Conservation (phyloP, 306 rosid genomes). For the Rosa chinensis region DNA sequence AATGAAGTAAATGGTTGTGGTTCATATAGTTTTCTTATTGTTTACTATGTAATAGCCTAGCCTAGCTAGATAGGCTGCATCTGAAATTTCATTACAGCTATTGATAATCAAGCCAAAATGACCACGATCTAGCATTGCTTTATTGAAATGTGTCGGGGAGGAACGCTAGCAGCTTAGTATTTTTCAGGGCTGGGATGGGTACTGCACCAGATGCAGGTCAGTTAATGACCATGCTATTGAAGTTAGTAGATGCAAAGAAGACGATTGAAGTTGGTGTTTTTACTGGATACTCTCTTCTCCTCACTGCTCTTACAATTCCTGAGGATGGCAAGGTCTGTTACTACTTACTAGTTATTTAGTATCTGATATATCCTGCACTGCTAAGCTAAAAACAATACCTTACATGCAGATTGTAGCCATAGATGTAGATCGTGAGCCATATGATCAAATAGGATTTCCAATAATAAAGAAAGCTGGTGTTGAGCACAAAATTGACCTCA, state of each 20-base stretch:
- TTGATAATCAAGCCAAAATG: no score
- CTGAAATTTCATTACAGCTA: no score
- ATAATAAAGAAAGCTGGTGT: conserved; percentile 58
- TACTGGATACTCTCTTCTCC: conserved; percentile 71
- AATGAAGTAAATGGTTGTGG: no score
- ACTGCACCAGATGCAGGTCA: conserved; percentile 53
- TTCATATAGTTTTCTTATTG: no score
- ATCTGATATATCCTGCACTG: neutral
- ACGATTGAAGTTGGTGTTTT: conserved; percentile 61
- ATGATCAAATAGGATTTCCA: conserved; percentile 55
- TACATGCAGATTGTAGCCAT: conserved; percentile 50
- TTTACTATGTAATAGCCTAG: no score
- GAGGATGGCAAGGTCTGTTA: conserved; percentile 44
- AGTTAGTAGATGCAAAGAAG: conserved; percentile 48
- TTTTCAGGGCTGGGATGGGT: conserved; percentile 40
- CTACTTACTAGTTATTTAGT: neutral
- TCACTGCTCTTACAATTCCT: conserved; percentile 59
- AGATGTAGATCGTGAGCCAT: conserved; percentile 43
- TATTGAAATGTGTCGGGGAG: neutral
- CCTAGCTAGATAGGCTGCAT: no score
- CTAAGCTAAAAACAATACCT: neutral
- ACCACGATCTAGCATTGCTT: neutral
- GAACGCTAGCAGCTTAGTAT: neutral
- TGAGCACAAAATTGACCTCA: conserved; percentile 58
- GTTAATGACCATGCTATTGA: conserved; percentile 46